Evolutionary conservation across 2,329 filamentous ascomycete genomes (phyloP).

Genomic region (Fusarium sp.): DNA sequence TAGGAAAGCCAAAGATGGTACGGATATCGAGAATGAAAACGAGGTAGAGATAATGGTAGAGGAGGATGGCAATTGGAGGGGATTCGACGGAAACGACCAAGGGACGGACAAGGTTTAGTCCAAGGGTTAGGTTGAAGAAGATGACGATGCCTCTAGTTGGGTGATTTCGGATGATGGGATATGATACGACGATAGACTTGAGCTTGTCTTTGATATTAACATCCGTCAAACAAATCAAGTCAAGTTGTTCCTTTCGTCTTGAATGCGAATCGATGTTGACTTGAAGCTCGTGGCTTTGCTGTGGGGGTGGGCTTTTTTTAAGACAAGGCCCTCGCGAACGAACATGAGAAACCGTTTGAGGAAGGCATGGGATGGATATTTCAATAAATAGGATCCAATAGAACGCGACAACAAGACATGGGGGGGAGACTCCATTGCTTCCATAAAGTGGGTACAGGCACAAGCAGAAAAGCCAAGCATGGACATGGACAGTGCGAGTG

Average conservation of each 20-base stretch:
- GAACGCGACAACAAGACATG: conserved; percentile 20
- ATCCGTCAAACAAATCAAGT: conserved; percentile 11
- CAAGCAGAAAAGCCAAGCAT: conserved; percentile 12
- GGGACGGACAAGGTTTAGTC: conserved; percentile 44
- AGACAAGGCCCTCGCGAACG: conserved; percentile 34
- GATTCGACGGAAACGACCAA: conserved; percentile 47
- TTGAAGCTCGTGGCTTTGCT: conserved; percentile 26
- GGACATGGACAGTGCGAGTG: conserved; percentile 19
- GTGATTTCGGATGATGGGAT: not conserved
- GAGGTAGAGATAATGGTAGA: conserved; percentile 19
- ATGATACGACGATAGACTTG: not conserved
- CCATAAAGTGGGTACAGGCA: conserved; percentile 27
- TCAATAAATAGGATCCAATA: conserved; percentile 32
- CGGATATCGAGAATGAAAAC: conserved; percentile 20
- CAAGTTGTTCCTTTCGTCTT: conserved; percentile 17
- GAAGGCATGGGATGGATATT: conserved; percentile 24
- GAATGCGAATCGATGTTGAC: conserved; percentile 9
- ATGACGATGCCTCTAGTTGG: conserved; percentile 16
- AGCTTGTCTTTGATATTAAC: conserved; percentile 8
- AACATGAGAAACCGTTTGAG: conserved; percentile 41
- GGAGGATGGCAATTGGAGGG: conserved; percentile 32
- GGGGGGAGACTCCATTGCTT: conserved; percentile 36
- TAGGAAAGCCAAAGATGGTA: conserved; percentile 30
- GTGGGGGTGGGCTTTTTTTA: conserved; percentile 41
- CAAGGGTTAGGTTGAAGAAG: conserved; percentile 24